Conservation (phyloP, 371 early-diverging fungal genomes). For the Smittium culicis region DNA sequence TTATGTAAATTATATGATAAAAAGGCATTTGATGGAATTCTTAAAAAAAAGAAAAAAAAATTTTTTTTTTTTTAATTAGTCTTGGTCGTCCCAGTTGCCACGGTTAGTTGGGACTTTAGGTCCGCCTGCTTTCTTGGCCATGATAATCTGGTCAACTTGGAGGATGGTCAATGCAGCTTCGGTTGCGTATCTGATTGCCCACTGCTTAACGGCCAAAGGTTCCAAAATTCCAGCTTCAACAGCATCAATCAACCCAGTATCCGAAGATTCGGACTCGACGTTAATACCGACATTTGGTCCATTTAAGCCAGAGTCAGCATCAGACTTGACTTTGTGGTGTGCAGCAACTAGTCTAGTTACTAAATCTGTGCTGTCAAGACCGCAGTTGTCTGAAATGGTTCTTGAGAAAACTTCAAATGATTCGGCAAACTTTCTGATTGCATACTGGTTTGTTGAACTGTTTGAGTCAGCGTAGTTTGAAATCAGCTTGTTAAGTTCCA, state of each 20-base stretch:
- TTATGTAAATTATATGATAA: no score
- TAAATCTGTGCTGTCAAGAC: conserved; percentile 87
- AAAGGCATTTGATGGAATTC: not conserved
- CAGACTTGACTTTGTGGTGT: conserved; percentile 56
- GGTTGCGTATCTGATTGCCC: conserved; percentile 77
- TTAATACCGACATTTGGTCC: conserved; percentile 47
- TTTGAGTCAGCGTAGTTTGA: conserved; percentile 66
- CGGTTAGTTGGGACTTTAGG: conserved; percentile 81
- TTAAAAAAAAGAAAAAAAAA: conserved; percentile 2
- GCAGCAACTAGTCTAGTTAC: conserved; percentile 87
- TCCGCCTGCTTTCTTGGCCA: conserved; percentile 95
- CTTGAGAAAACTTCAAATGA: conserved; percentile 91
- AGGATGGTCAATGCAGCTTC: conserved; percentile 89
- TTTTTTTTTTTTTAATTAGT: conserved; percentile 11
- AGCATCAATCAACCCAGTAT: conserved; percentile 50
- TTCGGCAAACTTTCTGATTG: conserved; percentile 92
- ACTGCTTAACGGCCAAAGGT: conserved; percentile 62
- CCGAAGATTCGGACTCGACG: conserved; percentile 42
- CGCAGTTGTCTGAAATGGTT: conserved; percentile 92
- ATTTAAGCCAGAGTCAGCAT: conserved; percentile 9
- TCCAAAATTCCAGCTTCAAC: conserved; percentile 63
- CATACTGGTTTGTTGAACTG: conserved; percentile 88
- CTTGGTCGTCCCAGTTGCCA: conserved; percentile 69
- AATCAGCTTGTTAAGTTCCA: conserved; percentile 73
- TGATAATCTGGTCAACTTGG: conserved; percentile 95